Percentiles rank a stretch among this genome's conserved stretches.
Conservation (phyloP, 129 eudicot genomes). For the Flaveria brownii region DNA sequence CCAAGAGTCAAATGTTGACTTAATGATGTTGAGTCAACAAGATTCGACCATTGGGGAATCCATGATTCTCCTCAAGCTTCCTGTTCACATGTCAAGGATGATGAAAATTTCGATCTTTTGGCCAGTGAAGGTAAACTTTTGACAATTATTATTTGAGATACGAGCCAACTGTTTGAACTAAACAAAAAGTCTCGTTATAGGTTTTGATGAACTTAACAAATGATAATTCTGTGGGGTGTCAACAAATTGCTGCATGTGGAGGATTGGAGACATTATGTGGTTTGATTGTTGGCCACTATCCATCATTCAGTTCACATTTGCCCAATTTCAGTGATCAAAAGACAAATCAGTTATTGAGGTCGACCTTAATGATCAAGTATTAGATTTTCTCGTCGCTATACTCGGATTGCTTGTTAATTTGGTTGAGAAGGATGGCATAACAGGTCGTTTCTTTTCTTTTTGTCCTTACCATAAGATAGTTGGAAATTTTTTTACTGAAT, state of each 20-base stretch:
- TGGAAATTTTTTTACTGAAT: background rate
- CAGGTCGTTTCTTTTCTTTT: slow-evolving; percentile 45
- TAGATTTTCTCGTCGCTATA: slow-evolving; percentile 87
- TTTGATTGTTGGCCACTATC: slow-evolving; percentile 81
- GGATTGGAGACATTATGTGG: slow-evolving; percentile 80
- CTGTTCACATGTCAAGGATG: slow-evolving; percentile 48
- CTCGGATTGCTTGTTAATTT: slow-evolving; percentile 89
- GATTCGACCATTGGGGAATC: slow-evolving; percentile 50
- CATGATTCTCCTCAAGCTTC: slow-evolving; percentile 48
- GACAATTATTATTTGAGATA: background rate
- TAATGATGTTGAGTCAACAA: slow-evolving; percentile 41
- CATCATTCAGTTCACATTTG: slow-evolving; percentile 55
- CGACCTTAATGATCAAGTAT: slow-evolving; percentile 68
- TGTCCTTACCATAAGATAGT: background rate
- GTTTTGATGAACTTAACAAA: slow-evolving; percentile 92
- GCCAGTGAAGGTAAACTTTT: slow-evolving; percentile 71
- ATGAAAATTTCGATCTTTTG: slow-evolving; percentile 57
- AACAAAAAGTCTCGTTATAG: slow-evolving; percentile 36
- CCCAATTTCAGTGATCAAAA: slow-evolving; percentile 34
- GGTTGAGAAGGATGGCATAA: slow-evolving; percentile 84
- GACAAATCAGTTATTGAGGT: slow-evolving; percentile 42
- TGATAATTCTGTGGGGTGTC: slow-evolving; percentile 85
- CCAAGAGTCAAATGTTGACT: slow-evolving; percentile 30
- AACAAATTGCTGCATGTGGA: slow-evolving; percentile 86
- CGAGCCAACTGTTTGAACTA: background rate